These are phyloP conservation scores for Colletotrichum sp. DNA, from an alignment of 2,329 filamentous ascomycete genomes.

Conservation along the genomic window DNA sequence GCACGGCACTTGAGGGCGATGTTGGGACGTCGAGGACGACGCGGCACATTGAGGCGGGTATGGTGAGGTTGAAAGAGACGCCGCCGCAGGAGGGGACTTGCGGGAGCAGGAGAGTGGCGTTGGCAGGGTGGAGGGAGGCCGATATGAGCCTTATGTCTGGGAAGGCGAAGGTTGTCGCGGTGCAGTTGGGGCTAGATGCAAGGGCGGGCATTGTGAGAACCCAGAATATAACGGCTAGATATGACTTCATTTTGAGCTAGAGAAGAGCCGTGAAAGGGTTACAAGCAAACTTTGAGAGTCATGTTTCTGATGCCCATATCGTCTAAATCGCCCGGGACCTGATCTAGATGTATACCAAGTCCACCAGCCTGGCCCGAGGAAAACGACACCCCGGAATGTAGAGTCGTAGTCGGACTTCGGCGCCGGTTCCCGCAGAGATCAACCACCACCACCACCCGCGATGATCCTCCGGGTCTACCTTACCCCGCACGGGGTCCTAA, in stretches of 20 bases:
- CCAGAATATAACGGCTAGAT: fast-evolving
- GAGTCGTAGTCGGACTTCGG: neutral
- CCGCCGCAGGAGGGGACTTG: neutral
- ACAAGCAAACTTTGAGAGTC: neutral
- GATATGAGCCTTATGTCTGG: neutral
- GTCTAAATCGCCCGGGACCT: neutral
- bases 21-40: neutral
- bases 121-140: neutral
- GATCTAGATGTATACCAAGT: neutral
- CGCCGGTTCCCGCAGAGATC: neutral
- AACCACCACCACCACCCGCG: neutral
- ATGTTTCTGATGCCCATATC: neutral
- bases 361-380: neutral
- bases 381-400: neutral
- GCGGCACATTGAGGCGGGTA: neutral
- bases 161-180: neutral
- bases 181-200: neutral
- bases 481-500: neutral
- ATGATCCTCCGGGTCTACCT: neutral
- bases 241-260: neutral
- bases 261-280: neutral
- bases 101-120: neutral
- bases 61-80: neutral
- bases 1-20: neutral
- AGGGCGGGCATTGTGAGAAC: fast-evolving